Conservation (phyloP, 129 eudicot genomes). For the Flaveria bidentis region DNA sequence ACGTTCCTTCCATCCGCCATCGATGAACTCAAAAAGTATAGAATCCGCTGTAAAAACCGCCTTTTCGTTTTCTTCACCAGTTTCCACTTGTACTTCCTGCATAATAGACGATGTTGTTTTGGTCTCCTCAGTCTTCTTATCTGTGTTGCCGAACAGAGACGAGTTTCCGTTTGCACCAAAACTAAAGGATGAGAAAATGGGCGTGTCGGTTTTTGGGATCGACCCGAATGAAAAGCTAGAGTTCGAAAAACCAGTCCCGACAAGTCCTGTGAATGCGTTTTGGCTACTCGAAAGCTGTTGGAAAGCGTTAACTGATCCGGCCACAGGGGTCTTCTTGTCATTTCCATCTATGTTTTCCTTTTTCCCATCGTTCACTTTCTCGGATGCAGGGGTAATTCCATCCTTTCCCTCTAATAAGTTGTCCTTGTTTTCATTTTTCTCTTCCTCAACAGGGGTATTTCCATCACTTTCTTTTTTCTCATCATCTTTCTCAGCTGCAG, state of each 20-base stretch:
- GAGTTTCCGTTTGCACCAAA: slow-evolving; percentile 57
- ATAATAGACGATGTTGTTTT: slow-evolving; percentile 45
- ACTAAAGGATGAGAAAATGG: slow-evolving; percentile 47
- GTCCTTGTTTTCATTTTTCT: slow-evolving; percentile 17
- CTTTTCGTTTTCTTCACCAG: slow-evolving; percentile 91
- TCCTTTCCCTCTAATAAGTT: slow-evolving; percentile 12
- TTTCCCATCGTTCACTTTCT: slow-evolving; percentile 21
- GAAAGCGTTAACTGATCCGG: slow-evolving; percentile 66
- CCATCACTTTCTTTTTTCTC: slow-evolving; percentile 6
- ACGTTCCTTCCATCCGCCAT: slow-evolving; percentile 91
- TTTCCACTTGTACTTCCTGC: slow-evolving; percentile 84
- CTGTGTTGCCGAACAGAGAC: slow-evolving; percentile 52
- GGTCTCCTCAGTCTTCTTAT: slow-evolving; percentile 49
- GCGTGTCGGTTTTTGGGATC: slow-evolving; percentile 46
- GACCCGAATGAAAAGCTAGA: slow-evolving; percentile 82
- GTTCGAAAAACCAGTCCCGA: slow-evolving; percentile 81
- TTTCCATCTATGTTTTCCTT: slow-evolving; percentile 26
- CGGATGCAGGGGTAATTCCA: slow-evolving; percentile 30
- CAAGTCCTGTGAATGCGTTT: slow-evolving; percentile 86
- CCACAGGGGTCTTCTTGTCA: slow-evolving; percentile 36
- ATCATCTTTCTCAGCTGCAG: slow-evolving; percentile 15
- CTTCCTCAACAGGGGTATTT: background rate
- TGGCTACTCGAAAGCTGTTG: slow-evolving; percentile 85
- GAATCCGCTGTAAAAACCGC: slow-evolving; percentile 75
- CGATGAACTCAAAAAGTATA: slow-evolving; percentile 61